phyloP scores from a whole-genome alignment of 305 asterid genomes.

The Solanum aculeatissimum region DNA sequence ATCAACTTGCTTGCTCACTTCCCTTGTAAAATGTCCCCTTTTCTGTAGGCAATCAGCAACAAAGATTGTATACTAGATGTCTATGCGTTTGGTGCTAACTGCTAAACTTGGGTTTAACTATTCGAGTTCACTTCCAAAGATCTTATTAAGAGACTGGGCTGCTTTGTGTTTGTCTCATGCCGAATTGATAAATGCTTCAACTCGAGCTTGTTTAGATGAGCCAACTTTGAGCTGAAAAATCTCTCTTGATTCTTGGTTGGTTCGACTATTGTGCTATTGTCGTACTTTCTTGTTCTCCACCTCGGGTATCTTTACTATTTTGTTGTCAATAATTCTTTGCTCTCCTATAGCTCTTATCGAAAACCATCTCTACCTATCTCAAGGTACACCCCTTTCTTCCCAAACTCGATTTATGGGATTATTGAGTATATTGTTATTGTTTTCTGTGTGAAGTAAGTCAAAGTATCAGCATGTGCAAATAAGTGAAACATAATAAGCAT shows the following conservation, averaged over 20 bases:
- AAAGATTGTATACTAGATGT: neutral
- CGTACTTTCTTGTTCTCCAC: neutral
- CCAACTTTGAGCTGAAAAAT: neutral
- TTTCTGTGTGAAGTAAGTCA: neutral
- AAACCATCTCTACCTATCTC: neutral
- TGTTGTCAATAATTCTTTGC: neutral
- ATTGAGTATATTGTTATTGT: neutral
- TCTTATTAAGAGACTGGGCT: neutral
- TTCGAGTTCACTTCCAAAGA: neutral
- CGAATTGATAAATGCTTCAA: neutral
- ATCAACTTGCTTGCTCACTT: neutral
- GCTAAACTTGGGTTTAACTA: neutral
- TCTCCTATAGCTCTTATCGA: neutral
- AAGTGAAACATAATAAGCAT: neutral
- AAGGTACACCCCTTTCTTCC: fast-evolving
- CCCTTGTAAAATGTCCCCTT: neutral
- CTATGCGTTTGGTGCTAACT: neutral
- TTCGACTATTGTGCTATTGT: neutral
- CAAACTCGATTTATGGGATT: neutral
- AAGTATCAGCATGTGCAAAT: neutral
- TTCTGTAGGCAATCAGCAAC: neutral
- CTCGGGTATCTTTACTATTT: neutral
- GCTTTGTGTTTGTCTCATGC: neutral
- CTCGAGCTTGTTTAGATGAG: neutral
- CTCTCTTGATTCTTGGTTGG: neutral